Evolutionary conservation across 2,329 filamentous ascomycete genomes (phyloP).

Genomic region (Tolypocladium inflatum): DNA sequence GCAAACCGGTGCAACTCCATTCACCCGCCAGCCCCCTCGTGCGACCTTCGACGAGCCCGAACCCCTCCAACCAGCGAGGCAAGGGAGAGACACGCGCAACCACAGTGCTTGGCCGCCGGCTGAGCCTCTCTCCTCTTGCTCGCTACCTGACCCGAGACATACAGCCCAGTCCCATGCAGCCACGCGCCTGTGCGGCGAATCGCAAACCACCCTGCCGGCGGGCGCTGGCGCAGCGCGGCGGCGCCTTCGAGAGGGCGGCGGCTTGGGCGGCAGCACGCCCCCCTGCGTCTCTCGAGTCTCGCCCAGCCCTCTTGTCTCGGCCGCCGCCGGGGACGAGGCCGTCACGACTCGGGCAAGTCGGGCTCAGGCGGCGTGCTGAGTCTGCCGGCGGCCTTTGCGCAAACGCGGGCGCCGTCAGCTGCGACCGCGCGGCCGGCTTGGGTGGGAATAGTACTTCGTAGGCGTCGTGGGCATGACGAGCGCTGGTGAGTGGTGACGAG

Average conservation of each 20-base stretch:
- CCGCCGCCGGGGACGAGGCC: background rate
- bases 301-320: background rate
- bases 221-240: background rate
- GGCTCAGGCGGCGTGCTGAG: background rate
- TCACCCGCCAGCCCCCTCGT: background rate
- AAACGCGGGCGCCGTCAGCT: too few relatives aligned
- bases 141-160: background rate
- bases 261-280: background rate
- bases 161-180: slow-evolving; percentile 2
- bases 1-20: background rate
- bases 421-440: background rate
- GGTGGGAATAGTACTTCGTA: background rate
- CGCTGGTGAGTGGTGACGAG: background rate
- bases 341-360: slow-evolving; percentile 2
- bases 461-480: background rate
- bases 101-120: background rate
- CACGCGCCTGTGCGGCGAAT: slow-evolving; percentile 9
- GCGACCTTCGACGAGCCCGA: background rate
- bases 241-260: background rate
- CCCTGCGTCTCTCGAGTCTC: background rate
- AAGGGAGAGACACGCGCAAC: background rate
- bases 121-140: background rate
- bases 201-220: background rate
- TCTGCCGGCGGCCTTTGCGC: background rate
- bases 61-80: background rate